A percentile compares a stretch with the other conserved stretches of the same genome.
These are phyloP conservation scores for Raddia guianensis DNA, from an alignment of 176 grass and related monocot species.

Conservation along the genomic window DNA sequence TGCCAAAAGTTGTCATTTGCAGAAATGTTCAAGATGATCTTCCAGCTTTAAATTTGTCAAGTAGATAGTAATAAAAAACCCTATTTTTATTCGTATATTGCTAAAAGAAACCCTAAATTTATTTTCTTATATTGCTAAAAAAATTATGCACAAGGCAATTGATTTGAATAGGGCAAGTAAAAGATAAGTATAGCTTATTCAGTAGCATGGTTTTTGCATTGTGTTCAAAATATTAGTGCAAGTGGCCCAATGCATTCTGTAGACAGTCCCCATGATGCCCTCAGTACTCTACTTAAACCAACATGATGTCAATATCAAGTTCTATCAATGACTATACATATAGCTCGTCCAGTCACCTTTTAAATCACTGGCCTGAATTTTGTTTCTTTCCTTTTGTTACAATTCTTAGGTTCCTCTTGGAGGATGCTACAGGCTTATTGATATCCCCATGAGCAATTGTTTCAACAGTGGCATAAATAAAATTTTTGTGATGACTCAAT, in stretches of 20 bases:
- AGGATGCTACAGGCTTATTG: conserved; percentile 77
- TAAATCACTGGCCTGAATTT: conserved; percentile 23
- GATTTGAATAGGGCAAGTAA: conserved; percentile 14
- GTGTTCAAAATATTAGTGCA: conserved; percentile 31
- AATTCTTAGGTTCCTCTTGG: conserved; percentile 67
- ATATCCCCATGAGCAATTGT: conserved; percentile 82
- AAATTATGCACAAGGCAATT: conserved; percentile 24
- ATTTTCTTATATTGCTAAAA: background rate
- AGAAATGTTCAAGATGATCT: conserved; percentile 9
- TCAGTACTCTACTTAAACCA: conserved; percentile 34
- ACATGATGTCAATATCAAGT: conserved; percentile 40
- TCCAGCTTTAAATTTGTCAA: conserved; percentile 21
- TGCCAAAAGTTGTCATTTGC: background rate
- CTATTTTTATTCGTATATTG: background rate
- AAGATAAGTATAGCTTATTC: conserved; percentile 28
- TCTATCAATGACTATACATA: conserved; percentile 29
- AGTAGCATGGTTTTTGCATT: background rate
- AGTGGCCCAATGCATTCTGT: conserved; percentile 8
- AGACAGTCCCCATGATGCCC: background rate
- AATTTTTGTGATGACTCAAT: conserved; percentile 83
- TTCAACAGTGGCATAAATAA: conserved; percentile 82
- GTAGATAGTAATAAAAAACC: background rate
- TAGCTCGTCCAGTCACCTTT: conserved; percentile 27
- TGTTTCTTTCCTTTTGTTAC: conserved; percentile 37
- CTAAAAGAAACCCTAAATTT: background rate